These are phyloP conservation scores for Ceratocystiopsis sp. DNA, from an alignment of 2,329 filamentous ascomycete genomes.

Conservation along the genomic window DNA sequence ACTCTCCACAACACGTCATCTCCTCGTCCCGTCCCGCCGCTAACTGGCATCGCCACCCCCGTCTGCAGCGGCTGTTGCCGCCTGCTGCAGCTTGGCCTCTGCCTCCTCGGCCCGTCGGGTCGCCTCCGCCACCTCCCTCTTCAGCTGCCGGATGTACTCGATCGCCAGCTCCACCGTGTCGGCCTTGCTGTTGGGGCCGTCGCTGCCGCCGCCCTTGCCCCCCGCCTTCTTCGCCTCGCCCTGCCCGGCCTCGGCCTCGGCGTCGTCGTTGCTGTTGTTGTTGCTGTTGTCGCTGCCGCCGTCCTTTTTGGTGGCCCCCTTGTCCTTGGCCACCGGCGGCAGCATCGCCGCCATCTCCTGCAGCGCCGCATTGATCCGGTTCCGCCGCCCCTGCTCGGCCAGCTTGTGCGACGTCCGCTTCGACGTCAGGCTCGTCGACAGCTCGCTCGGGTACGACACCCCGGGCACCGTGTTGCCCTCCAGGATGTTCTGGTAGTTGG, in stretches of 20 bases:
- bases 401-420: slow-evolving; percentile 98
- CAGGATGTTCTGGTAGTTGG: slow-evolving; percentile 93
- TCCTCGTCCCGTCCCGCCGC: no score
- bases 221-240: slow-evolving; percentile 17
- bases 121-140: slow-evolving; percentile 52
- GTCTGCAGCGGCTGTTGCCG: no score
- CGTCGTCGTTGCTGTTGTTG: slow-evolving; percentile 42
- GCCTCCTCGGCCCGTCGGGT: slow-evolving; percentile 46
- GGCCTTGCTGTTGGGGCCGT: slow-evolving; percentile 69
- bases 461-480: slow-evolving; percentile 85
- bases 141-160: slow-evolving; percentile 76
- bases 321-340: slow-evolving; percentile 26
- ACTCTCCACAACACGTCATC: no score
- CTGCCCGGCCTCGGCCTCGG: slow-evolving; percentile 21
- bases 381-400: slow-evolving; percentile 85
- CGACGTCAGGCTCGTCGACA: slow-evolving; percentile 86
- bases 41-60: no score
- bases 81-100: slow-evolving; percentile 36
- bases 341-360: slow-evolving; percentile 80
- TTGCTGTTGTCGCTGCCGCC: slow-evolving; percentile 23
- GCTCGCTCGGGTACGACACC: slow-evolving; percentile 73
- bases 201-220: slow-evolving; percentile 2
- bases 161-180: slow-evolving; percentile 97
- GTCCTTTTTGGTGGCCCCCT: slow-evolving; percentile 2
- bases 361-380: slow-evolving; percentile 85